A percentile compares a stretch with the other conserved stretches of the same genome.
These are phyloP conservation scores for Pythium coloratum DNA, from an alignment of 352 stramenopile species.

Conservation along the genomic window DNA sequence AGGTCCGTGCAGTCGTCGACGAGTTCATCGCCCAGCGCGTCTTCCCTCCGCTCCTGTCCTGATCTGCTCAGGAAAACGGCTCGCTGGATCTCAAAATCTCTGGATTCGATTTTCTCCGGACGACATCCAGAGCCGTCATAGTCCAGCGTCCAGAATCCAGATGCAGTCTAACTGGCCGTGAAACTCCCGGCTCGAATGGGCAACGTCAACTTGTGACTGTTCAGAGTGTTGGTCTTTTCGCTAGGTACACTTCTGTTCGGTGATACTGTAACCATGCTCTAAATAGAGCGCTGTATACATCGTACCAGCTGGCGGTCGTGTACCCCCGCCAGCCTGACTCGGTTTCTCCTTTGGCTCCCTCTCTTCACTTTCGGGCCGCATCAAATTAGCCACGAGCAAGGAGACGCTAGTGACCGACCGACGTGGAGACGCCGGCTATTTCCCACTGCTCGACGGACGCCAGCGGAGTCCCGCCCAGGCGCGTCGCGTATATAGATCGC, in stretches of 20 bases:
- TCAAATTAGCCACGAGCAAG: conserved; percentile 2
- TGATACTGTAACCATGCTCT: not conserved
- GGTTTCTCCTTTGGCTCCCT: conserved; percentile 10
- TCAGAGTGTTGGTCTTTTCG: conserved; percentile 1
- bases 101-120: not conserved
- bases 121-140: not conserved
- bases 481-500: not conserved
- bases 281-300: not conserved
- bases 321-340: conserved; percentile 1
- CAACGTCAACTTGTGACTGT: not conserved
- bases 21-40: conserved; percentile 5
- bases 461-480: not conserved
- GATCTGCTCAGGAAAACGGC: conserved; percentile 32
- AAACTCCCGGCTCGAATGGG: not conserved
- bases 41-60: conserved; percentile 32
- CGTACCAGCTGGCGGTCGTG: not conserved
- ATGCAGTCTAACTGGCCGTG: not conserved
- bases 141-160: not conserved
- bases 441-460: not conserved
- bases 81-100: not conserved
- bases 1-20: not conserved
- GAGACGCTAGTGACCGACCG: not conserved
- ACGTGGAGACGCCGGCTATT: not conserved
- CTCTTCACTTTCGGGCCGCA: conserved; percentile 20
- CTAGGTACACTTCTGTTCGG: not conserved